Percentiles rank a stretch among this genome's conserved stretches.
Conservation (phyloP, 345 rosid species). For the Durio zibethinus region DNA sequence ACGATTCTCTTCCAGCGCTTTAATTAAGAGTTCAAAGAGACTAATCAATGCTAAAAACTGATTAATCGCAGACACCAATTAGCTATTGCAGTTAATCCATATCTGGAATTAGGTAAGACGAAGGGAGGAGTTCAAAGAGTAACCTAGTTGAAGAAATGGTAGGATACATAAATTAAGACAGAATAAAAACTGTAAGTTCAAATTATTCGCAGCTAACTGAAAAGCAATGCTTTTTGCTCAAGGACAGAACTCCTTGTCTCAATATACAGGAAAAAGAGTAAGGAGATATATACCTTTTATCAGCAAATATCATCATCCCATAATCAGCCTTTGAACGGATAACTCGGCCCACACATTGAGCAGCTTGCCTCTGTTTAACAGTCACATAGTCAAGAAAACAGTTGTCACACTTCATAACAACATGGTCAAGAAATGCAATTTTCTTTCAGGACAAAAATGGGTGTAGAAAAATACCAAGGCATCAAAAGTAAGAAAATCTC, state of each 20-base stretch:
- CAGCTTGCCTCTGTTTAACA: constrained; percentile 89
- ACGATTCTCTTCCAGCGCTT: too few species aligned
- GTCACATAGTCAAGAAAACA: constrained; percentile 1
- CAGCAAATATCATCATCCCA: constrained; percentile 99
- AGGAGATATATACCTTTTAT: constrained; percentile 57
- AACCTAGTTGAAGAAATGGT: too few species aligned
- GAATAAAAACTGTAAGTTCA: neutral
- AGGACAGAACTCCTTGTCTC: neutral
- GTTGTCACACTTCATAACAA: constrained; percentile 13
- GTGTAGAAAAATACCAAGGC: constrained; percentile 64
- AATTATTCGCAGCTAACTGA: neutral
- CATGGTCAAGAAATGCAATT: neutral
- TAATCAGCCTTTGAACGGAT: constrained; percentile 97
- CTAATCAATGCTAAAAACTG: too few species aligned
- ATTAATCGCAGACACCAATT: too few species aligned
- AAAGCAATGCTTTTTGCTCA: constrained; percentile 3
- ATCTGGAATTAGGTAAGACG: too few species aligned
- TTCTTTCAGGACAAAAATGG: neutral
- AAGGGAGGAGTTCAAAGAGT: too few species aligned
- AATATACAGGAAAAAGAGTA: neutral
- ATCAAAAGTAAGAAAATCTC: constrained; percentile 93
- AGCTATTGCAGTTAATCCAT: too few species aligned
- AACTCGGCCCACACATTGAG: constrained; percentile 96
- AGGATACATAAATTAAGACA: neutral
- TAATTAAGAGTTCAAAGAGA: too few species aligned